These are phyloP conservation scores for Phytopythium chamaehyphon DNA, from an alignment of 352 stramenopile species.

Conservation along the genomic window DNA sequence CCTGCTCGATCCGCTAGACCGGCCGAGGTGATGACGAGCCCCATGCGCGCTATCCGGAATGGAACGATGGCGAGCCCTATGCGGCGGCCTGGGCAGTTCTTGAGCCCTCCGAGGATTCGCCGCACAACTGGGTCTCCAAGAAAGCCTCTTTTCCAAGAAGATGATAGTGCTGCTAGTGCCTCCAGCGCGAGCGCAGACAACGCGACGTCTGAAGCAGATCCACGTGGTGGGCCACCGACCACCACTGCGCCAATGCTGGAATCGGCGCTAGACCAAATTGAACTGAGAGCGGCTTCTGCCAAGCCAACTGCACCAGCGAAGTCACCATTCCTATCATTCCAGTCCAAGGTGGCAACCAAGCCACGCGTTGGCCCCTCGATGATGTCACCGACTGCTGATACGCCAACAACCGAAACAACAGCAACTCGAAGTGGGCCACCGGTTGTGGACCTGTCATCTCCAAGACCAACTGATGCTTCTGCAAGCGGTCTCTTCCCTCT, in stretches of 20 bases:
- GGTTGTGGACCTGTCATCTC: conserved; percentile 22
- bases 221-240: background rate
- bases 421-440: conserved; percentile 23
- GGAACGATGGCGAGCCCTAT: conserved; percentile 23
- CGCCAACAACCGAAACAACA: background rate
- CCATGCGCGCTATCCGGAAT: conserved; percentile 15
- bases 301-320: conserved; percentile 33
- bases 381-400: conserved; percentile 8
- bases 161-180: background rate
- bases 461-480: background rate
- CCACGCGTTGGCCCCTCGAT: conserved; percentile 5
- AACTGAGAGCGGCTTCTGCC: conserved; percentile 23
- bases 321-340: conserved; percentile 79
- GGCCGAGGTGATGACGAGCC: conserved; percentile 13
- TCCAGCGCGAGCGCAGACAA: background rate
- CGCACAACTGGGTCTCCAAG: conserved; percentile 28
- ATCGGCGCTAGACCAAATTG: conserved; percentile 41
- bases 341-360: conserved; percentile 49
- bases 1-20: conserved; percentile 8
- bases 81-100: conserved; percentile 21
- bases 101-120: conserved; percentile 28
- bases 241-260: conserved; percentile 10
- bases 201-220: background rate
- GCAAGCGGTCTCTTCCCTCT: too few species aligned
- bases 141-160: conserved; percentile 17